Evolutionary conservation across 2,329 filamentous ascomycete species (phyloP).

Genomic region (Paracoccidioides lutzii): DNA sequence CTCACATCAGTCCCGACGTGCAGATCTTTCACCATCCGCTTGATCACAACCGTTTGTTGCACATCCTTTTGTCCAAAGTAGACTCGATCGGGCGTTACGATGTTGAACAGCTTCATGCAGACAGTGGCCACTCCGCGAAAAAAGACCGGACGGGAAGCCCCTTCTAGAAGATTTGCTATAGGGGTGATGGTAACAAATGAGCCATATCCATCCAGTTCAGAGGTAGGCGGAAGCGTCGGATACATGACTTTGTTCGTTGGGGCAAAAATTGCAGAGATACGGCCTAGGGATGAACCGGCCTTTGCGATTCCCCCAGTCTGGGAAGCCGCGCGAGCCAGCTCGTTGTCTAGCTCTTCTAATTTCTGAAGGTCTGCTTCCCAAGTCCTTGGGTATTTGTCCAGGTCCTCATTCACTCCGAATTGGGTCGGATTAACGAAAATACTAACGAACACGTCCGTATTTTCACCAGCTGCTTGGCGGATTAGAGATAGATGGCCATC

Average conservation of each 20-base stretch:
- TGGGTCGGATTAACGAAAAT: slow-evolving; percentile 96
- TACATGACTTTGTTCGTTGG: slow-evolving; percentile 79
- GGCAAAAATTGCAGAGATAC: slow-evolving; percentile 72
- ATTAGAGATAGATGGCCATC: slow-evolving; percentile 78
- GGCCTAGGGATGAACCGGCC: slow-evolving; percentile 39
- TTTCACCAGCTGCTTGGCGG: slow-evolving; percentile 68
- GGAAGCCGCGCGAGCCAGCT: slow-evolving; percentile 51
- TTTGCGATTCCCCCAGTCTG: slow-evolving; percentile 3
- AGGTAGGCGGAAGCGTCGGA: slow-evolving; percentile 60
- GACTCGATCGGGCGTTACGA: slow-evolving; percentile 61
- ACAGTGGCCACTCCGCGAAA: slow-evolving; percentile 94
- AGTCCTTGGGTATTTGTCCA: slow-evolving; percentile 78
- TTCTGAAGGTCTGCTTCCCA: slow-evolving; percentile 65
- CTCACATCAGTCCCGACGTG: slow-evolving; percentile 62
- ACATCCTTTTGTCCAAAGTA: slow-evolving; percentile 98
- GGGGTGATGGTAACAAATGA: slow-evolving; percentile 89
- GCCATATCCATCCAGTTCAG: slow-evolving; percentile 62
- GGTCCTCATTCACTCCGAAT: slow-evolving; percentile 79
- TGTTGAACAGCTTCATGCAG: slow-evolving; percentile 87
- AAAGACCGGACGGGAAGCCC: slow-evolving; percentile 76
- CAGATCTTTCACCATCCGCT: slow-evolving; percentile 77
- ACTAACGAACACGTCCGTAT: slow-evolving; percentile 76
- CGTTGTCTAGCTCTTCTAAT: slow-evolving; percentile 54
- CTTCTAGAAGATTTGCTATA: slow-evolving; percentile 68
- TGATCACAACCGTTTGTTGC: slow-evolving; percentile 86